Evolutionary conservation across 2,329 filamentous ascomycete species (phyloP).

Genomic region (Xylariomycetidae sp.): DNA sequence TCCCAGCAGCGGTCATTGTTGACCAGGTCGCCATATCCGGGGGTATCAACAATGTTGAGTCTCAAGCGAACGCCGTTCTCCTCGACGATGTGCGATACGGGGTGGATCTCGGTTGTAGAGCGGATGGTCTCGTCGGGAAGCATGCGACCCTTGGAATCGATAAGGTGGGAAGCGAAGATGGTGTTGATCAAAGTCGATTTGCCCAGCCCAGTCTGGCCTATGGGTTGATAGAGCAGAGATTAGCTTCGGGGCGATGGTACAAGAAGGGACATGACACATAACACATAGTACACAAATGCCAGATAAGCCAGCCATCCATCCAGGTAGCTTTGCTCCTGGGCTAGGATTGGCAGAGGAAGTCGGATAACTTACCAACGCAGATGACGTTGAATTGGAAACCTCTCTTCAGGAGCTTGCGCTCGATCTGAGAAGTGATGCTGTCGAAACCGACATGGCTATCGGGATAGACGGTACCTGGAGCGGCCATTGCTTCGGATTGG

Average conservation of each 20-base stretch:
- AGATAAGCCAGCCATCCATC: too few species aligned
- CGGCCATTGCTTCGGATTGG: conserved; percentile 51
- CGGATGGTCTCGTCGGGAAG: conserved; percentile 89
- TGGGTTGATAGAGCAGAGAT: conserved; percentile 26
- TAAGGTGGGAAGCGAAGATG: conserved; percentile 98
- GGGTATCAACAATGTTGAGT: conserved; percentile 98
- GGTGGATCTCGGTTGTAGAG: conserved; percentile 95
- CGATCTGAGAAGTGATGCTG: conserved; percentile 98
- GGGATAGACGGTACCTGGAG: conserved; percentile 72
- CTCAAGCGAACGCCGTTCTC: conserved; percentile 97
- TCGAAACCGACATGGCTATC: conserved; percentile 99
- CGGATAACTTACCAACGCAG: conserved; percentile 96
- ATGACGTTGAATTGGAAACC: conserved; percentile 99
- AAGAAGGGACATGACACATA: too few species aligned
- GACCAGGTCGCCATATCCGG: conserved; percentile 95
- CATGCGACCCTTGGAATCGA: conserved; percentile 96
- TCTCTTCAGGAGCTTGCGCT: conserved; percentile 98
- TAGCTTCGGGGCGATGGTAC: conserved; percentile 15
- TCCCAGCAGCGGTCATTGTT: conserved; percentile 99
- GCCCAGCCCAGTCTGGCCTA: conserved; percentile 96
- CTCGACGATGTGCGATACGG: conserved; percentile 97
- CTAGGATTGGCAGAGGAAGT: too few species aligned
- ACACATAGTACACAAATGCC: too few species aligned
- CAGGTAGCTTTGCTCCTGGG: too few species aligned
- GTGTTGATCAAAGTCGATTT: conserved; percentile 99